Evolutionary conservation across 2,329 filamentous ascomycete genomes (phyloP), one percentile per base, ranked within the genome.

Genomic region (Penicillium decumbens): DNA sequence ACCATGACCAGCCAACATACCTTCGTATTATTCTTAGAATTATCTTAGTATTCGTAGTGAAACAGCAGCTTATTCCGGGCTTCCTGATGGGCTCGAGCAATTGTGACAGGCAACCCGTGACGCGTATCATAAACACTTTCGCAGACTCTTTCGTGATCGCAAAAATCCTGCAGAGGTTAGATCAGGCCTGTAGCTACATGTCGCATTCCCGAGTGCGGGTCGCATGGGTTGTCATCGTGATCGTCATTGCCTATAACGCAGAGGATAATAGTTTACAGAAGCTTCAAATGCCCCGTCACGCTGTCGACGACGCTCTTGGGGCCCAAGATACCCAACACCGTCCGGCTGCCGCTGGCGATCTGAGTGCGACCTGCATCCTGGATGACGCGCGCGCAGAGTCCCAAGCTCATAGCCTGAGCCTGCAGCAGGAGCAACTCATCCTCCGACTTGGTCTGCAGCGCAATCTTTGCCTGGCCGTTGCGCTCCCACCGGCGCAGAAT

Each of bases 331-430:
- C 93, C 93, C 44, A 98, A 75, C 37, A 98, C 93, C 0, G 93
- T 98, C 69, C 89, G 80, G 69, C 90, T 96, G 15, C 93, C 92
- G 38, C 87, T 84, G 45, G 90, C 91, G 70, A 98, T 97, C 80
- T 98, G 93, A 40, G 93, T 98, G 54, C 93, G 82, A 12, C 93
- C 93, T n/a, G 93, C 93, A 72, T 98, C 93, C 64, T 88, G 85
- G 58, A 98, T 92, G 45, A 95, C 84, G 69, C 92, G 87, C 45
- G 92, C 89, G 53, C 89, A 91, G 51, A 98, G 72, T 1, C 93
- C 92, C 50, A 96, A 69, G 66, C 85, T 89, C 55, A 89, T 79
- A 3, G 93, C 93, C 69, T 86, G 84, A 46, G 84, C 87, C 73
- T 91, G 85, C 59, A 93, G 73, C 59, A 95, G 72, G 66, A 95